Evolutionary conservation across 768 basidiomycete genomes (phyloP).

Genomic region (Collybia mongolica): DNA sequence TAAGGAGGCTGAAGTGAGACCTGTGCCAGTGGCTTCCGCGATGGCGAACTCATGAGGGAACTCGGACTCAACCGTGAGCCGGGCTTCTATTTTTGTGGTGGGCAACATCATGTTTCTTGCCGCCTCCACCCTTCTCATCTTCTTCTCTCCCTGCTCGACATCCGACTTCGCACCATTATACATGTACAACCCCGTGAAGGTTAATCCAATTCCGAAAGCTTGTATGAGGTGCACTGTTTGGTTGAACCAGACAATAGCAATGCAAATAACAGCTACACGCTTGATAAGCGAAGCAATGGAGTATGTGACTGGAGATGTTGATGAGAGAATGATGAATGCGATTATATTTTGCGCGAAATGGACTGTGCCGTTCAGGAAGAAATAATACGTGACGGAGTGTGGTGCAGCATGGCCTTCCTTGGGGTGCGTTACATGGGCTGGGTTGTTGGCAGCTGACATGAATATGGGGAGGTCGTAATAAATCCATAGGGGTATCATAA

Average conservation of each 20-base stretch:
- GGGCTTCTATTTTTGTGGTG: conserved; percentile 58
- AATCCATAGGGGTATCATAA: conserved; percentile 96
- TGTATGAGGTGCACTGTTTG: conserved; percentile 84
- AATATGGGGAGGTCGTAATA: conserved; percentile 83
- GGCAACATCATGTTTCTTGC: conserved; percentile 69
- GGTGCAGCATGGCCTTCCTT: conserved; percentile 42
- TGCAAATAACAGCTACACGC: conserved; percentile 96
- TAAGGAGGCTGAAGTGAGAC: conserved; percentile 27
- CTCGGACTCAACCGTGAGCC: conserved; percentile 43
- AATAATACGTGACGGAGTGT: conserved; percentile 75
- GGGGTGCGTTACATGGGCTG: conserved; percentile 43
- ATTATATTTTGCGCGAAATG: conserved; percentile 98
- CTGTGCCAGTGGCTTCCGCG: conserved; percentile 35
- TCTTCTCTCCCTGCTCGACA: conserved; percentile 91
- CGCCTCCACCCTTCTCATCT: conserved; percentile 76
- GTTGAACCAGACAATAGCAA: conserved; percentile 96
- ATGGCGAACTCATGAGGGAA: conserved; percentile 30
- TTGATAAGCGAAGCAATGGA: conserved; percentile 98
- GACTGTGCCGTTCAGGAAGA: conserved; percentile 91
- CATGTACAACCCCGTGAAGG: conserved; percentile 90
- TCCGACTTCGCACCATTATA: conserved; percentile 94
- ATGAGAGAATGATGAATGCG: conserved; percentile 94
- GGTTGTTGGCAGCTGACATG: conserved; percentile 40
- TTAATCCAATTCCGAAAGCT: conserved; percentile 85
- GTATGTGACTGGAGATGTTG: conserved; percentile 97